phyloP scores from a whole-genome alignment of 2,329 filamentous ascomycete genomes.

The Sporothrix inflata region DNA sequence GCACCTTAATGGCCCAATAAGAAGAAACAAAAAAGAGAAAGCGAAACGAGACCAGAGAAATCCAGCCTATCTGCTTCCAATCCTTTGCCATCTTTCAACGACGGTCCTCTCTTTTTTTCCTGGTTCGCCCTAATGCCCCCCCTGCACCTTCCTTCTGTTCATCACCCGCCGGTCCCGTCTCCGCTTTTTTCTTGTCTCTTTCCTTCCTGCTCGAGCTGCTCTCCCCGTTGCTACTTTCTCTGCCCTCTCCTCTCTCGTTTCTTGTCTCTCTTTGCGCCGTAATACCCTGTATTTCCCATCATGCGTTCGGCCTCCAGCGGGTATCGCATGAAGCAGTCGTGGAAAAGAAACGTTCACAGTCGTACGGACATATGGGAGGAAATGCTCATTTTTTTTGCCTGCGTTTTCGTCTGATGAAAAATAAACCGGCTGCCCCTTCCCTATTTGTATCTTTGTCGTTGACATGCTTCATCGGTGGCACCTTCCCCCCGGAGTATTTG shows the following conservation, averaged over 20 bases:
- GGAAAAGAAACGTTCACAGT: not conserved
- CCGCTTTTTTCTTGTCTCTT: slow-evolving; percentile 20
- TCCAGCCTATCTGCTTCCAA: slow-evolving; percentile 22
- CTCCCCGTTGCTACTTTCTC: not conserved
- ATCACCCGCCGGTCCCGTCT: slow-evolving; percentile 30
- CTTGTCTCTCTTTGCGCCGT: slow-evolving; percentile 9
- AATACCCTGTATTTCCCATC: slow-evolving; percentile 10
- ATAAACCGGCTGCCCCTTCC: not conserved
- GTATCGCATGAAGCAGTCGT: slow-evolving; percentile 1
- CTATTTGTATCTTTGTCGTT: not conserved
- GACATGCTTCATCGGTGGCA: slow-evolving; percentile 1
- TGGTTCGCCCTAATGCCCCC: slow-evolving; percentile 23
- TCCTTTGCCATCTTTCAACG: slow-evolving; percentile 16
- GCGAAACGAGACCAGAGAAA: not conserved
- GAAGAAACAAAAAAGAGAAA: not conserved
- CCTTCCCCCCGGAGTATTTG: slow-evolving; percentile 2
- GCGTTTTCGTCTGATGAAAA: not conserved
- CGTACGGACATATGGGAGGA: not conserved
- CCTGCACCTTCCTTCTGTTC: slow-evolving; percentile 29
- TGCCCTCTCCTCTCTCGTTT: not conserved
- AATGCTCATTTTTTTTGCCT: not conserved
- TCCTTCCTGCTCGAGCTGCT: not conserved
- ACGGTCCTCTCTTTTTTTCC: not conserved
- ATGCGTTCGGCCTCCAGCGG: slow-evolving; percentile 3
- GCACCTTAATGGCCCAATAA: not conserved